Percentiles rank a stretch among this genome's conserved stretches.
phyloP scores from a whole-genome alignment of 2,329 filamentous ascomycete genomes.

The Aspergillus fumigatus region DNA sequence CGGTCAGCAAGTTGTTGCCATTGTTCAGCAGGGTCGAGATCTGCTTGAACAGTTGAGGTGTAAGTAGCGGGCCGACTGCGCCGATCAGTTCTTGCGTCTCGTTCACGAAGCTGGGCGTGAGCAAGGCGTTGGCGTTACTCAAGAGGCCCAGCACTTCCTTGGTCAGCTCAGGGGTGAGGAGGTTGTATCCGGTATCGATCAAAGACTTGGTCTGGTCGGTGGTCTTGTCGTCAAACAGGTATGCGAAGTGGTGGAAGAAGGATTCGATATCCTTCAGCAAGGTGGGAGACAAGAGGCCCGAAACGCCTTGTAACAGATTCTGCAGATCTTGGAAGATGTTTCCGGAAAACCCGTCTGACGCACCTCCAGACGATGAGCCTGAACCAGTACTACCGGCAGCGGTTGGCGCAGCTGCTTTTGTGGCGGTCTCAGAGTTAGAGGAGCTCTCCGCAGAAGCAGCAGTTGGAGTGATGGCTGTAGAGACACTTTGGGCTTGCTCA shows the following conservation, averaged over 20 bases:
- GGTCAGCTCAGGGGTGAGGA: constrained; percentile 23
- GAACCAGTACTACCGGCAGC: constrained; percentile 3
- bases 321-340: constrained; percentile 15
- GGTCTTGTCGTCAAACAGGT: constrained; percentile 28
- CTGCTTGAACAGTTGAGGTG: constrained; percentile 4
- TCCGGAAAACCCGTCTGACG: constrained; percentile 9
- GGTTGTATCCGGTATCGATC: constrained; percentile 19
- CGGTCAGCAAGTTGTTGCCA: constrained; percentile 3
- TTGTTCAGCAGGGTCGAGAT: constrained; percentile 1
- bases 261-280: constrained; percentile 28
- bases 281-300: constrained; percentile 25
- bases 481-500: not conserved
- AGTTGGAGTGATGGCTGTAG: not conserved
- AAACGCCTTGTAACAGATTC: constrained; percentile 32
- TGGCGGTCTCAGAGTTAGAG: not conserved
- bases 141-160: constrained; percentile 16
- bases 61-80: not conserved
- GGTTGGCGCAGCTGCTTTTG: constrained; percentile 3
- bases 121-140: constrained; percentile 9
- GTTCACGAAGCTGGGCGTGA: constrained; percentile 2
- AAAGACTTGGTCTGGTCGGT: constrained; percentile 27
- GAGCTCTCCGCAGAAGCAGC: not conserved
- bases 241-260: constrained; percentile 33
- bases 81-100: constrained; percentile 1
- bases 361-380: constrained; percentile 1